These are phyloP conservation scores for Daedaleopsis sinensis DNA, from an alignment of 768 basidiomycete genomes.

Conservation along the genomic window DNA sequence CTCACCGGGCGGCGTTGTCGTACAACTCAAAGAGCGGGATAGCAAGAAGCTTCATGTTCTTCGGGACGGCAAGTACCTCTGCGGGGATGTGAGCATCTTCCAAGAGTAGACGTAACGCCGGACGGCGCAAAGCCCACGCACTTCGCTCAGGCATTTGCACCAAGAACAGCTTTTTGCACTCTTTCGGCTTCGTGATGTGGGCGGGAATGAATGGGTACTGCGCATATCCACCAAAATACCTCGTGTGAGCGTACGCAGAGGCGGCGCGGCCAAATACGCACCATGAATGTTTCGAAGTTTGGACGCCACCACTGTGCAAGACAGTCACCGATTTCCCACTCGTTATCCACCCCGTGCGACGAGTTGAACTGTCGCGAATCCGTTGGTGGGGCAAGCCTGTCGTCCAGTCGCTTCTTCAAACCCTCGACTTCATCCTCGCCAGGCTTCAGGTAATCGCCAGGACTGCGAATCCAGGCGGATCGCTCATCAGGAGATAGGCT, in stretches of 20 bases:
- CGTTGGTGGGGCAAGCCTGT: conserved; percentile 80
- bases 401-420: conserved; percentile 85
- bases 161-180: conserved; percentile 94
- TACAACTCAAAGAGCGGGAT: conserved; percentile 97
- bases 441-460: conserved; percentile 98
- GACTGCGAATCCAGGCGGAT: conserved; percentile 46
- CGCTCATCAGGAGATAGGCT: background rate
- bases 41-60: conserved; percentile 98
- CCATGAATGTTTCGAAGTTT: conserved; percentile 99
- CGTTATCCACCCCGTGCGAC: conserved; percentile 77
- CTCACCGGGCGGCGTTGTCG: conserved; percentile 89
- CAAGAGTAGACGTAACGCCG: background rate
- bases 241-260: background rate
- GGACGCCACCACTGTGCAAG: conserved; percentile 99
- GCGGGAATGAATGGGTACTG: conserved; percentile 95
- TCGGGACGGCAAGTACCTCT: conserved; percentile 97
- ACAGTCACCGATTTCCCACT: conserved; percentile 97
- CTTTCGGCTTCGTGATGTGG: conserved; percentile 97
- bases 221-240: background rate
- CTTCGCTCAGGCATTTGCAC: conserved; percentile 96
- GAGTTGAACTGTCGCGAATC: conserved; percentile 76
- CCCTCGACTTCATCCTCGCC: conserved; percentile 94
- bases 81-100: background rate
- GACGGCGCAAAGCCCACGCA: conserved; percentile 44
- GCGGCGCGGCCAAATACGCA: conserved; percentile 42